Base-by-base conservation (phyloP, 2,329 filamentous ascomycete species). In the Aspergillus fructus region DNA sequence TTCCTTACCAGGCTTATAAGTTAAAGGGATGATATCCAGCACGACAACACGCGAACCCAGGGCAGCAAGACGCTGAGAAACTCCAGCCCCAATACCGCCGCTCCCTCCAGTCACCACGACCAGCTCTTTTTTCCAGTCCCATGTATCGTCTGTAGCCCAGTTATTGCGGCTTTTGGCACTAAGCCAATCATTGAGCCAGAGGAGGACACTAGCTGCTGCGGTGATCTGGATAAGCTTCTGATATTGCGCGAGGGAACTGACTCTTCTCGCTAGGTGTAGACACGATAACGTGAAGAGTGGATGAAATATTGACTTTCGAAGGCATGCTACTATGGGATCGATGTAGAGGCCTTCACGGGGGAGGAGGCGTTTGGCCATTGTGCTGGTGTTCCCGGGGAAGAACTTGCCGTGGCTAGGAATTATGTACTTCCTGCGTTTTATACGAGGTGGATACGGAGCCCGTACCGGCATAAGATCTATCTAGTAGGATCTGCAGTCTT, bases 81-180 rank as follows among this genome's bases (percentile, higher is more conserved):
- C 70, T 53, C 67, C 65, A 24, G 65, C 64, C 1, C 78, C 78
- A 47, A 80, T 78, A 3, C 78, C 78, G 50, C 75, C 72, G 40
- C 72, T 77, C 2, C 76, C 78, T 3, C 78, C 78, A 1, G 78
- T 80, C 2, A 80, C 73, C 4, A 80, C 70, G 0, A 78, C 77
- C 2, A 80, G 65, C 54, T 80, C 78, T 3, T 68, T 66, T 5
- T 68, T 62, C 74, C 76, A 79, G 48, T 75, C 61, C 74, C 74
- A 71, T 1, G n/a, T 56, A 19, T 56, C 39, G 61, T 71, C 64
- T 17, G 47, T 60, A 3, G 53, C 59, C 49, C 62, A 68, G 19
- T 59, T 71, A 21, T 58, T 67, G 19, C 43, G 56, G 23, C 58
- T 61, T 30, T 54, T 58, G 11, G 8, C 19, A 12, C 59, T 65